Conservation (phyloP, 768 basidiomycete species). For the Panus rudis region DNA sequence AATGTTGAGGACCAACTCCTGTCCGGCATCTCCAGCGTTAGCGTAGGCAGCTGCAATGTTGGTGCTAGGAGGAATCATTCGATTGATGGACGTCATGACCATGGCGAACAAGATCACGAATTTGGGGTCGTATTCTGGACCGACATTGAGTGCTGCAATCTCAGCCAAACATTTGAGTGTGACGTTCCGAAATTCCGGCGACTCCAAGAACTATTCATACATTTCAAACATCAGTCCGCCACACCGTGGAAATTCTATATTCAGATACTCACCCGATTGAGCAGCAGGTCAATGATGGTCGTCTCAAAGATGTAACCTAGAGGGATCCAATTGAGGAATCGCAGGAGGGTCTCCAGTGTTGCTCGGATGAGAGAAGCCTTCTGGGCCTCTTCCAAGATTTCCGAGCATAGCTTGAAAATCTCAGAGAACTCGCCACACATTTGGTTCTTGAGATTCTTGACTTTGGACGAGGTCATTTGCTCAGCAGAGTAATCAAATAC, state of each 20-base stretch:
- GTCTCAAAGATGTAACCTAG: slow-evolving; percentile 99
- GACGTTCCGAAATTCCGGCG: slow-evolving; percentile 94
- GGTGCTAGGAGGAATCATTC: slow-evolving; percentile 93
- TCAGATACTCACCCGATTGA: slow-evolving; percentile 68
- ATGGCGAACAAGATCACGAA: slow-evolving; percentile 96
- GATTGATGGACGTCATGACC: slow-evolving; percentile 96
- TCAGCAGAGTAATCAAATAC: slow-evolving; percentile 99
- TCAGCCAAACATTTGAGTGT: slow-evolving; percentile 96
- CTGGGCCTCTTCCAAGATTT: slow-evolving; percentile 95
- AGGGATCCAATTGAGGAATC: slow-evolving; percentile 99
- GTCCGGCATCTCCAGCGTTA: slow-evolving; percentile 84
- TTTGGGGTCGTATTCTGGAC: slow-evolving; percentile 96
- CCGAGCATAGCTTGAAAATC: slow-evolving; percentile 95
- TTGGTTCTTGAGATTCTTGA: slow-evolving; percentile 94
- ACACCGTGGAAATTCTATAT: too few species aligned
- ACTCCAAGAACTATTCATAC: slow-evolving; percentile 80
- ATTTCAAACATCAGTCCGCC: slow-evolving; percentile 6
- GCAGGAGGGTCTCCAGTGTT: slow-evolving; percentile 88
- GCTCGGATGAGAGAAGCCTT: slow-evolving; percentile 92
- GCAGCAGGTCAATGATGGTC: slow-evolving; percentile 87
- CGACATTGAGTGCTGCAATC: slow-evolving; percentile 90
- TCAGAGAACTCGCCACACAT: slow-evolving; percentile 98
- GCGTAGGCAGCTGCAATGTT: slow-evolving; percentile 91
- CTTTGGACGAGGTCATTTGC: slow-evolving; percentile 97
- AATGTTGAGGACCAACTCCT: slow-evolving; percentile 95